phyloP scores from a whole-genome alignment of 2,329 filamentous ascomycete species.

The Fusarium coicis region DNA sequence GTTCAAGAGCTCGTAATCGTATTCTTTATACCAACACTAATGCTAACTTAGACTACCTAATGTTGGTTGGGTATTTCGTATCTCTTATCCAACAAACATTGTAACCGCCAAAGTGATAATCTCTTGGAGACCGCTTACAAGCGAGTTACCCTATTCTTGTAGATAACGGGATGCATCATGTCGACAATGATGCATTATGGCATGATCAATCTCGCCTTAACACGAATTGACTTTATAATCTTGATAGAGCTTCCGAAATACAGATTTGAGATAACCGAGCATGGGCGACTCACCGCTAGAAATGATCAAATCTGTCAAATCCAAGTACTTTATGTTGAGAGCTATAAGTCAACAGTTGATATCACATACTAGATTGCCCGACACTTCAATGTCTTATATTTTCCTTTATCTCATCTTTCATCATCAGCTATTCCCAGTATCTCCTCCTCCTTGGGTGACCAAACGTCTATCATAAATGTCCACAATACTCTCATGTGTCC shows the following conservation, averaged over 20 bases:
- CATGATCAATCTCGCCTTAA: background rate
- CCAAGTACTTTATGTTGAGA: background rate
- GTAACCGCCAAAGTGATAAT: background rate
- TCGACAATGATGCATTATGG: background rate
- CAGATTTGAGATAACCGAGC: background rate
- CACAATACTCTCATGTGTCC: constrained; percentile 28
- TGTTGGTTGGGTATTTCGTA: background rate
- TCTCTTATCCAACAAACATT: background rate
- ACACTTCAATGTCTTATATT: background rate
- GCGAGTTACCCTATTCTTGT: background rate
- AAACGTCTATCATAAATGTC: constrained; percentile 41
- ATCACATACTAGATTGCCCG: background rate
- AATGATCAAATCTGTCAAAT: background rate
- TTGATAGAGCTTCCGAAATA: background rate
- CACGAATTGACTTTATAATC: background rate
- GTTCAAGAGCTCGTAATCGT: constrained; percentile 18
- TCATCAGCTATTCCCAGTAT: background rate
- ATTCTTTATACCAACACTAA: constrained; percentile 3
- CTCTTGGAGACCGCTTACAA: background rate
- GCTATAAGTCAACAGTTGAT: background rate
- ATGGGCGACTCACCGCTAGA: background rate
- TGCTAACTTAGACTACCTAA: no score
- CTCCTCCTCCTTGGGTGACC: constrained; percentile 26
- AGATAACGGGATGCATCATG: background rate
- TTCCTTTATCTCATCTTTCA: background rate